A percentile compares a stretch with the other conserved stretches of the same genome.
Evolutionary conservation across 192 early-diverging fungal species (phyloP).

Genomic region (Ramicandelaber brevisporus): DNA sequence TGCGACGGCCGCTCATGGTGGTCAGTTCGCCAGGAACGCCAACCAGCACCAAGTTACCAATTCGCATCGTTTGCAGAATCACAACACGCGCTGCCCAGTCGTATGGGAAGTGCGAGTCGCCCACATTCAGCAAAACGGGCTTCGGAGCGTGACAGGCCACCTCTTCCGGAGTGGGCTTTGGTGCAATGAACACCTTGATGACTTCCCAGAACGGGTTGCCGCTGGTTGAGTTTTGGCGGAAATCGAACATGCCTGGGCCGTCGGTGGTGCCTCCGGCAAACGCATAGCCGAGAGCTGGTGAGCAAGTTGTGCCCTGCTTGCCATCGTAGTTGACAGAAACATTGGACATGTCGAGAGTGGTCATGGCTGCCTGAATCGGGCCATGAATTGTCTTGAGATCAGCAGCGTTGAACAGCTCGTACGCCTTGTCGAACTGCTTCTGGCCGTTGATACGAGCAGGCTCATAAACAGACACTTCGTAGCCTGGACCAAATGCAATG

Average conservation of each 20-base stretch:
- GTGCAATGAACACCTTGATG: no score
- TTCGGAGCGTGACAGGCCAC: no score
- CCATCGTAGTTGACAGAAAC: conserved; percentile 13
- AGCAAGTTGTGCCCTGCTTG: no score
- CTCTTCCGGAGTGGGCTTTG: no score
- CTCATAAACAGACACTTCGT: conserved; percentile 3
- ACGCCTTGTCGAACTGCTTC: conserved; percentile 7
- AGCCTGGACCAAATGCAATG: conserved; percentile 8
- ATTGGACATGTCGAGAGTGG: conserved; percentile 9
- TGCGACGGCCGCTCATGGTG: conserved; percentile 29
- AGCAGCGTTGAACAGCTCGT: conserved; percentile 2
- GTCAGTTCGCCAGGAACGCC: conserved; percentile 29
- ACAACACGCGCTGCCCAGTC: conserved; percentile 20
- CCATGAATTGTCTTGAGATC: not conserved
- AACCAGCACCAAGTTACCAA: conserved; percentile 17
- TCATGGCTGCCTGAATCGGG: conserved; percentile 9
- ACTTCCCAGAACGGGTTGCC: no score
- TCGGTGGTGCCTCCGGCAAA: no score
- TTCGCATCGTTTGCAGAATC: conserved; percentile 19
- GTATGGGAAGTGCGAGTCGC: conserved; percentile 18
- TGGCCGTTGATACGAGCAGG: conserved; percentile 10
- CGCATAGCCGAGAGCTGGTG: no score
- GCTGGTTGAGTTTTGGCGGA: no score
- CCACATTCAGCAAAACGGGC: no score
- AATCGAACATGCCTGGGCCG: no score